Percentiles rank a stretch among this genome's conserved stretches.
phyloP scores from a whole-genome alignment of 1,284 basidiomycete species.

The Trametes hirsuta region DNA sequence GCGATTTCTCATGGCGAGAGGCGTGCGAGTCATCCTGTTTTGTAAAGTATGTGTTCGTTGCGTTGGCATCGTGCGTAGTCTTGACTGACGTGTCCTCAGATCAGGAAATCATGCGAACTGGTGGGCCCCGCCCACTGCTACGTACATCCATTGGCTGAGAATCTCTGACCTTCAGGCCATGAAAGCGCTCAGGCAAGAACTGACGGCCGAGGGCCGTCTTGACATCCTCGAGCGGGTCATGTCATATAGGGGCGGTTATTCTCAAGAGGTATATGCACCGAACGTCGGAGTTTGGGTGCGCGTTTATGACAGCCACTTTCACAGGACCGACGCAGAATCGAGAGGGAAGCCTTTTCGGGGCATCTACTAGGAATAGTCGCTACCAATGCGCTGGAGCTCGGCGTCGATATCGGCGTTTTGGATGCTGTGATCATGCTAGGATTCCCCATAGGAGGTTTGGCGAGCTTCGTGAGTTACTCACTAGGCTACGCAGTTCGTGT shows the following conservation, averaged over 20 bases:
- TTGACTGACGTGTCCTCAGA: conserved; percentile 42
- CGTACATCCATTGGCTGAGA: background rate
- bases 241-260: conserved; percentile 86
- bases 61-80: background rate
- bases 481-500: background rate
- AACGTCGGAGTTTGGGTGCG: background rate
- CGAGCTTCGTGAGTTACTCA: conserved; percentile 65
- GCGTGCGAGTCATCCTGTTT: conserved; percentile 84
- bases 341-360: conserved; percentile 86
- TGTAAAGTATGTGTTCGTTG: conserved; percentile 63
- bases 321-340: conserved; percentile 83
- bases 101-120: conserved; percentile 81
- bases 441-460: conserved; percentile 74
- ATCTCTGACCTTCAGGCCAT: conserved; percentile 56
- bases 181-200: conserved; percentile 75
- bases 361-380: conserved; percentile 86
- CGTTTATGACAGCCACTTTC: background rate
- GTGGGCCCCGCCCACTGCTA: conserved; percentile 43
- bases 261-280: conserved; percentile 44
- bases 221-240: conserved; percentile 82
- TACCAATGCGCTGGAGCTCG: conserved; percentile 89
- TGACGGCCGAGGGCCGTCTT: conserved; percentile 74
- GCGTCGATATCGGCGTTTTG: conserved; percentile 87
- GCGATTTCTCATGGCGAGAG: conserved; percentile 81
- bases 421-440: conserved; percentile 92